Percentiles rank a stretch among this genome's conserved stretches.
Conservation (phyloP, 192 early-diverging fungal species). For the Coemansia guatemalensis region DNA sequence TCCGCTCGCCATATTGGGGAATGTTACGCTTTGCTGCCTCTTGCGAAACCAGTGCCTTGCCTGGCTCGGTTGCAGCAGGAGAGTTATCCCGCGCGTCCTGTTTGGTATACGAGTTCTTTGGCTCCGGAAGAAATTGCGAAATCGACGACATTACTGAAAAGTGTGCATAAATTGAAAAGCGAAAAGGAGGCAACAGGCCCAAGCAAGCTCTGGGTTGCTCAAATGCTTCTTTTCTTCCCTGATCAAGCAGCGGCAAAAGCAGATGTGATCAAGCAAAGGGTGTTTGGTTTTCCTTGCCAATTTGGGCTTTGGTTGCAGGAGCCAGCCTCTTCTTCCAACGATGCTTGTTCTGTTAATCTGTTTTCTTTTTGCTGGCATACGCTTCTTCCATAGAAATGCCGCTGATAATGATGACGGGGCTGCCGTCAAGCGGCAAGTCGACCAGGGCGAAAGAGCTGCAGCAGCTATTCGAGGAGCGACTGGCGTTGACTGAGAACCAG, state of each 20-base stretch:
- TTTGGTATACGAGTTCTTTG: slow-evolving; percentile 26
- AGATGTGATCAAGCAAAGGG: neutral
- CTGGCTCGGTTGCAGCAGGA: neutral
- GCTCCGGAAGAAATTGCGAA: slow-evolving; percentile 51
- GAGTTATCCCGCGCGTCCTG: neutral
- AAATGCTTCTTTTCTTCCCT: neutral
- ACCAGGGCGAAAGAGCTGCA: slow-evolving; percentile 74
- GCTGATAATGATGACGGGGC: slow-evolving; percentile 82
- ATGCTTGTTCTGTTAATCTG: neutral
- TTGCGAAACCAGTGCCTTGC: neutral
- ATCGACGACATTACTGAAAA: slow-evolving; percentile 40
- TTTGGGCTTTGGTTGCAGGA: neutral
- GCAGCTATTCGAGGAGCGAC: slow-evolving; percentile 52
- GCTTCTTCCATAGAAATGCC: slow-evolving; percentile 66
- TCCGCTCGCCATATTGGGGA: slow-evolving; percentile 81
- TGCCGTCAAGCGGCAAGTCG: slow-evolving; percentile 91
- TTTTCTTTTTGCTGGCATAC: neutral
- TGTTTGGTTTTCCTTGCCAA: neutral
- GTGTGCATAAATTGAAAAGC: neutral
- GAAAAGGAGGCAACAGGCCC: neutral
- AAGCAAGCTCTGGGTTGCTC: neutral
- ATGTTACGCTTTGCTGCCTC: slow-evolving; percentile 4
- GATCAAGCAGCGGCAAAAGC: neutral
- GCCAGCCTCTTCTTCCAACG: neutral
- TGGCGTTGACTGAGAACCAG: slow-evolving; percentile 38